Conservation (phyloP, 2,329 filamentous ascomycete genomes). For the Passalora sequoiae region DNA sequence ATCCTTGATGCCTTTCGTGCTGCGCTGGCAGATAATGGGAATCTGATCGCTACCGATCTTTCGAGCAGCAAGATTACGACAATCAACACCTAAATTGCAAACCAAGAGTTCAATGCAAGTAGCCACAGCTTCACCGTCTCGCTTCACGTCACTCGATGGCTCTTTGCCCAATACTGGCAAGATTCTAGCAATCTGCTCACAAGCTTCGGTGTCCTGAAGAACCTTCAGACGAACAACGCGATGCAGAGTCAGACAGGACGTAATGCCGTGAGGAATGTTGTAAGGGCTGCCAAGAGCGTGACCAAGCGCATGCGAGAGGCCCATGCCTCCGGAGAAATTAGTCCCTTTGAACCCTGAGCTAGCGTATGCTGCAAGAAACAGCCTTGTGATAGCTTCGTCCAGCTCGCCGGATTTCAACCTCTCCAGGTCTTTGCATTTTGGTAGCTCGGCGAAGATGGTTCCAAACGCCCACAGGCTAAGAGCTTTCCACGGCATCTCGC, state of each 20-base stretch:
- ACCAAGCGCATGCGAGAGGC: neutral
- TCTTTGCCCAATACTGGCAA: neutral
- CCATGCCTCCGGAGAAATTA: neutral
- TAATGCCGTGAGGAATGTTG: neutral
- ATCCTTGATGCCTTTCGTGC: too few species aligned
- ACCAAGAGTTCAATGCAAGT: neutral
- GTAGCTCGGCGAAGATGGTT: neutral
- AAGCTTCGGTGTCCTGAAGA: neutral
- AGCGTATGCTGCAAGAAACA: neutral
- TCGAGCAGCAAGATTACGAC: neutral
- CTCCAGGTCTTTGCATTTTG: neutral
- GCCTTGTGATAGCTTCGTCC: neutral
- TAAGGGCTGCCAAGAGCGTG: neutral
- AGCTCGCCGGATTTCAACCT: too few species aligned
- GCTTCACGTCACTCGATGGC: neutral
- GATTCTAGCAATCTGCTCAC: neutral
- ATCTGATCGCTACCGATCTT: neutral
- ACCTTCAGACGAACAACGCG: neutral
- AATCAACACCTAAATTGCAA: neutral
- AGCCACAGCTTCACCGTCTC: neutral
- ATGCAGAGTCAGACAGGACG: neutral
- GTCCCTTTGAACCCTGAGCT: neutral
- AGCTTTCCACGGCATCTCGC: neutral
- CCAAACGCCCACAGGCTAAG: neutral
- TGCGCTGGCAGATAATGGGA: too few species aligned